Evolutionary conservation across 2,329 filamentous ascomycete species (phyloP).

Genomic region (Botrytis medusae): DNA sequence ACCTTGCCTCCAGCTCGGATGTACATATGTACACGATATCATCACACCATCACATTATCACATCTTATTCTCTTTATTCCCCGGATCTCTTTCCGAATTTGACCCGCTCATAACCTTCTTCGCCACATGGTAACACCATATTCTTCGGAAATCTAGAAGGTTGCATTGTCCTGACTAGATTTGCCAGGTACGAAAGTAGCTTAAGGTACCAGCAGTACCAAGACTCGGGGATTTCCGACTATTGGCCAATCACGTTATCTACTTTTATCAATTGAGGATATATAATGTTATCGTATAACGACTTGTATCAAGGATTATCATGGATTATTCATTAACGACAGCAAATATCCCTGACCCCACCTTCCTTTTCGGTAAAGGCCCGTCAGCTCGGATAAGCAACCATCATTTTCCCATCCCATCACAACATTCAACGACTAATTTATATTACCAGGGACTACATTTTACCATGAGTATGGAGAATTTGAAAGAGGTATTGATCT

Average conservation of each 20-base stretch:
- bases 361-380: slow-evolving; percentile 9
- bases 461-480: not conserved
- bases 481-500: not conserved
- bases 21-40: slow-evolving; percentile 1
- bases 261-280: slow-evolving; percentile 4
- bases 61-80: not conserved
- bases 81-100: not conserved
- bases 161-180: not conserved
- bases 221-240: not conserved
- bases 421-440: not conserved
- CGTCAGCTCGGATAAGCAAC: slow-evolving; percentile 7
- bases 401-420: not conserved
- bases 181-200: slow-evolving; percentile 7
- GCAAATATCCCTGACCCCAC: slow-evolving; percentile 4
- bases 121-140: not conserved
- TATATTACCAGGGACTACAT: not conserved
- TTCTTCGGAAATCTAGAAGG: not conserved
- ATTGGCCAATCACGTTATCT: not conserved
- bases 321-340: not conserved
- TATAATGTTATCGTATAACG: not conserved
- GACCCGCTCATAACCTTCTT: not conserved
- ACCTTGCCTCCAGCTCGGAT: not conserved
- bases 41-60: not conserved
- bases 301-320: not conserved
- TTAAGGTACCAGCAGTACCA: not conserved